Conservation (phyloP, 306 rosid species). For the Prunus davidiana region DNA sequence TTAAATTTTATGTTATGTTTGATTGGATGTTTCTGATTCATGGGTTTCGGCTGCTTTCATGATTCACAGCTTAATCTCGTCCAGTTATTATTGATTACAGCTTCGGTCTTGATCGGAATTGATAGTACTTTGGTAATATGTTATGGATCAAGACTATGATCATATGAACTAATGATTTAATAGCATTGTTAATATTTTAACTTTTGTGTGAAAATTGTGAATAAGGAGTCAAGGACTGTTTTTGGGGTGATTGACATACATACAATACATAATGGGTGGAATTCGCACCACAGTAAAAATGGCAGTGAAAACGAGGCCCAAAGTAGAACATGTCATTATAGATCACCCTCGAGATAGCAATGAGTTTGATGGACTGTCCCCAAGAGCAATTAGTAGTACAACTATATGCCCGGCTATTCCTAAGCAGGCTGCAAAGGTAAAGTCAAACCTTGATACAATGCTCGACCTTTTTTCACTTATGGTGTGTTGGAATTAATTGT, state of each 20-base stretch:
- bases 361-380: constrained; percentile 30
- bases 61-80: neutral
- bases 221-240: constrained; percentile 24
- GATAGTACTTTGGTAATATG: too few species aligned
- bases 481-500: neutral
- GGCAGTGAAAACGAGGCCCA: constrained; percentile 16
- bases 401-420: constrained; percentile 29
- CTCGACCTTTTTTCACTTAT: neutral
- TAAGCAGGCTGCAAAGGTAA: constrained; percentile 62
- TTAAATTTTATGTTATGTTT: too few species aligned
- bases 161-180: too few species aligned
- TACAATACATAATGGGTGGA: constrained; percentile 51
- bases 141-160: too few species aligned
- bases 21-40: neutral
- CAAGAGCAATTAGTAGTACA: neutral
- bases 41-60: neutral
- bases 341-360: constrained; percentile 41
- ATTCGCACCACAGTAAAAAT: constrained; percentile 50
- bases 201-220: constrained; percentile 38
- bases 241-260: constrained; percentile 6
- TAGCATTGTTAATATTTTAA: neutral
- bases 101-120: too few species aligned
- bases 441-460: neutral
- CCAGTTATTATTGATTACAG: neutral
- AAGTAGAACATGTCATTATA: constrained; percentile 33